Evolutionary conservation across 2,329 filamentous ascomycete genomes (phyloP), one percentile per base, ranked within the genome.

Genomic region (Penicillium frequentans): DNA sequence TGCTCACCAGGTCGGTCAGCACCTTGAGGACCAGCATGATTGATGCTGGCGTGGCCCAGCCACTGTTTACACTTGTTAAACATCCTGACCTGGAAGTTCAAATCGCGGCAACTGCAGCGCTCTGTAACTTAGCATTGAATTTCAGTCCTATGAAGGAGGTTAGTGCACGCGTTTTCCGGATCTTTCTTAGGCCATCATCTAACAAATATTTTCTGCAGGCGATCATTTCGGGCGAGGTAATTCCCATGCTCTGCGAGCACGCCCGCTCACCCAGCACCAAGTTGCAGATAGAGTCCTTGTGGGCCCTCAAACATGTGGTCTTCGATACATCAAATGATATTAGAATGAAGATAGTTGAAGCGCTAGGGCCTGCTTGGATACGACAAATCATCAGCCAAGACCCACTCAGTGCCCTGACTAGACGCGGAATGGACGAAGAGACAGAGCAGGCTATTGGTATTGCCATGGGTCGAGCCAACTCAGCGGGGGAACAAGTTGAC

Each of bases 81-180:
- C 89, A 95, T 72, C 81, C 83, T 7, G 86, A 95, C 64, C 77
- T 91, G 31, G 87, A 93, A 52, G 87, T 98, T 5, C 89, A 93
- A 70, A 88, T 95, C 69, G 91, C 92, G 49, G 91, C 93, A 6
- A 96, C 91, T 0, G 88, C 90, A 35, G 88, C 89, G 7, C 84
- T 96, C 39, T 91, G 88, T 66, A 99, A 99, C 72, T 76, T 99
- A 49, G 84, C 96, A 6, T 81, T 92, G 47, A 91, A 96, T 61
- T 90, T 96, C 66, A 97, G 93, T 69, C 93, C 95, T 1, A 92
- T 97, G 86, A 88, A 91, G 73, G 87, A 91, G 72, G 91, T 93
- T 73, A 79, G 87, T 80, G 31, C 5, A 19, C 52, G 37, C 45
- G n/a, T 33, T 19, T 10, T 53, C 10, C 35, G 23, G 13, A 33